A percentile compares a stretch with the other conserved stretches of the same genome.
These are phyloP conservation scores for Colletotrichum zoysiae DNA, from an alignment of 2,329 filamentous ascomycete species.

Conservation along the genomic window DNA sequence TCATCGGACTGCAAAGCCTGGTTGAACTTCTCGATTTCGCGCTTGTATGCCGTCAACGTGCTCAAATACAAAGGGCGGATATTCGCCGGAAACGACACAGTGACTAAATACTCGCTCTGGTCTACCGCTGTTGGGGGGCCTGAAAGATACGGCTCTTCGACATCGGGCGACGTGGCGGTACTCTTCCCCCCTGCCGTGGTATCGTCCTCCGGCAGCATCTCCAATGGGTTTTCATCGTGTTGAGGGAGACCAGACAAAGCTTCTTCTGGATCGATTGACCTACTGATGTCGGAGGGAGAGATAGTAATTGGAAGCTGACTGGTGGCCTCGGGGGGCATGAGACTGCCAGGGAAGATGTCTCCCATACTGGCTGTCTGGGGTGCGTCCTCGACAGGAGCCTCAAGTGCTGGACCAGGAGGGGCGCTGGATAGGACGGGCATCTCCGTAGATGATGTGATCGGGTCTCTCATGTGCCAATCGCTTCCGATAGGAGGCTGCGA, in stretches of 20 bases:
- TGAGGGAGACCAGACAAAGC: slow-evolving; percentile 36
- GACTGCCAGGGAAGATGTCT: slow-evolving; percentile 39
- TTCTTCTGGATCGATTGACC: slow-evolving; percentile 46
- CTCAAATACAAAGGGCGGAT: slow-evolving; percentile 65
- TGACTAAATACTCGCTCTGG: slow-evolving; percentile 63
- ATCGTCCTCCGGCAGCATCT: slow-evolving; percentile 31
- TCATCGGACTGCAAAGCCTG: slow-evolving; percentile 29
- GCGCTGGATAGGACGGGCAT: slow-evolving; percentile 24
- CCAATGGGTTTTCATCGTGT: slow-evolving; percentile 23
- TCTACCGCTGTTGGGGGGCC: slow-evolving; percentile 42
- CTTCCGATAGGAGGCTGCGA: slow-evolving; percentile 30
- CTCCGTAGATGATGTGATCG: slow-evolving; percentile 30
- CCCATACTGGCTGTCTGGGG: slow-evolving; percentile 37
- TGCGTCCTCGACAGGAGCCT: slow-evolving; percentile 3
- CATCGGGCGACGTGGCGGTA: slow-evolving; percentile 31
- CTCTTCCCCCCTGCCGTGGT: slow-evolving; percentile 26
- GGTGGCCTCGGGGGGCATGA: slow-evolving; percentile 43
- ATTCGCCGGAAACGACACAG: slow-evolving; percentile 68
- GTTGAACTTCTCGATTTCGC: slow-evolving; percentile 61
- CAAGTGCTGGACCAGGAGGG: slow-evolving; percentile 5
- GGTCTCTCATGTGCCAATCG: slow-evolving; percentile 19
- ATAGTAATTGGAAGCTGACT: slow-evolving; percentile 50
- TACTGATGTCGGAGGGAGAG: slow-evolving; percentile 55
- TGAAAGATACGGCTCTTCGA: slow-evolving; percentile 31
- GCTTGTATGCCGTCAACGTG: slow-evolving; percentile 58